Evolutionary conservation across 257 asterid genomes (phyloP), one percentile per base, ranked within the genome.

Genomic region (Gentiana dahurica): DNA sequence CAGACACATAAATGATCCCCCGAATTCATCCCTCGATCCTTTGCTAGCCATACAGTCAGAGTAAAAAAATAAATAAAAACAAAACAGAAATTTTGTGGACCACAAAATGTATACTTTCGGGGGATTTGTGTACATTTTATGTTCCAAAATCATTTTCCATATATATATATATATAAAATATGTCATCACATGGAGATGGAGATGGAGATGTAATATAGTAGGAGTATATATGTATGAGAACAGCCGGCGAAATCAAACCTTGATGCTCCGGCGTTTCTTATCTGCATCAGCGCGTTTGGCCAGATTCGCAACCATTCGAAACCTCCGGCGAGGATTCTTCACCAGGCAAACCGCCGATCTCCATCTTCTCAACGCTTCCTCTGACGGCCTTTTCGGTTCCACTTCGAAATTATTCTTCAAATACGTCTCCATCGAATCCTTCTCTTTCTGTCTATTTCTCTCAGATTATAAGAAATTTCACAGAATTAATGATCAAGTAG

Each of bases 261-360:
- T 87, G 38, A 79, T 75, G 46, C 76, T 71, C 50, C 54, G 55
- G 63, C 85, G 84, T 59, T 79, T 77, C 49, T 68, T 77, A 3
- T 81, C 84, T 9, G 75, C 84, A 60, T 84, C 87, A 34, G 88
- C 86, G 8, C 95, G 93, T 68, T 81, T 79, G 55, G 88, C 95
- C 51, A 86, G 95, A 74, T 86, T 89, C 12, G 95, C 95, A 50
- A 86, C 90, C 95, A 86, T 86, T 0, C 95, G 81, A 57, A 86
- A 86, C 53, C 94, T 73, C 65, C 95, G 81, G 43, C 86, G 85
- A 6, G 94, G 95, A 65, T 86, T 86, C 61, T 86, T 86, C 68
- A 83, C 95, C 59, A 86, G 77, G 86, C 95, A 79, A 5, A 86
- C 95, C 0, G 95, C 87, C 0, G 87, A 77, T 72, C 94, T 57